Evolutionary conservation across 2,329 filamentous ascomycete genomes (phyloP).

Genomic region (Penicillium polonicum): DNA sequence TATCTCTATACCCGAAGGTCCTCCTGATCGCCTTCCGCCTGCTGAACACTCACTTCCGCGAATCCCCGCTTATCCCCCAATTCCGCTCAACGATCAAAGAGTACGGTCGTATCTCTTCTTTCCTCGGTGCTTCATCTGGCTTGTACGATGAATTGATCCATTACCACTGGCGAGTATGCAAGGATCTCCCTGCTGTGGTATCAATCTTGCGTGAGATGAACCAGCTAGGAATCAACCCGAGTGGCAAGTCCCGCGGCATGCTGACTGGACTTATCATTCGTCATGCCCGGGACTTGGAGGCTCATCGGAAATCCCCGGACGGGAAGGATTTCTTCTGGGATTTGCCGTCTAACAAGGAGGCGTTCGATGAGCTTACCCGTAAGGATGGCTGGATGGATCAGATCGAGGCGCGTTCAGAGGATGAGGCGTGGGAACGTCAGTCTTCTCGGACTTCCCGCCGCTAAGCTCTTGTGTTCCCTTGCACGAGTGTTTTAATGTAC

Average conservation of each 20-base stretch:
- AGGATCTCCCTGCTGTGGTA: conserved; percentile 42
- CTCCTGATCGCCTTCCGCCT: conserved; percentile 43
- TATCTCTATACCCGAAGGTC: conserved; percentile 42
- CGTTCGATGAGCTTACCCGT: conserved; percentile 28
- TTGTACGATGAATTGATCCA: conserved; percentile 48
- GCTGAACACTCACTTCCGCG: conserved; percentile 41
- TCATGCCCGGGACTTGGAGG: conserved; percentile 23
- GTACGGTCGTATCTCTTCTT: conserved; percentile 42
- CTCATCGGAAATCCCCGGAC: neutral
- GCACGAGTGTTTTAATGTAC: neutral
- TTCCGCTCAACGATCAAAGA: conserved; percentile 43
- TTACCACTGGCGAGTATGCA: conserved; percentile 44
- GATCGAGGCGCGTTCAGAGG: conserved; percentile 11
- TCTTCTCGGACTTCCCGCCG: neutral
- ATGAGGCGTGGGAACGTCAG: neutral
- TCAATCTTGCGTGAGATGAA: conserved; percentile 47
- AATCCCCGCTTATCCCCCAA: conserved; percentile 41
- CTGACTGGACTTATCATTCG: conserved; percentile 33
- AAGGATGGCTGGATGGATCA: conserved; percentile 29
- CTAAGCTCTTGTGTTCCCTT: neutral
- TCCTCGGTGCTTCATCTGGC: conserved; percentile 43
- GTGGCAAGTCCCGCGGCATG: conserved; percentile 34
- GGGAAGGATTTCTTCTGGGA: conserved; percentile 32
- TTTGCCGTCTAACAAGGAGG: conserved; percentile 32
- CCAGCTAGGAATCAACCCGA: conserved; percentile 40